Conservation (phyloP, 306 rosid genomes). For the Ormosia semicastrata region DNA sequence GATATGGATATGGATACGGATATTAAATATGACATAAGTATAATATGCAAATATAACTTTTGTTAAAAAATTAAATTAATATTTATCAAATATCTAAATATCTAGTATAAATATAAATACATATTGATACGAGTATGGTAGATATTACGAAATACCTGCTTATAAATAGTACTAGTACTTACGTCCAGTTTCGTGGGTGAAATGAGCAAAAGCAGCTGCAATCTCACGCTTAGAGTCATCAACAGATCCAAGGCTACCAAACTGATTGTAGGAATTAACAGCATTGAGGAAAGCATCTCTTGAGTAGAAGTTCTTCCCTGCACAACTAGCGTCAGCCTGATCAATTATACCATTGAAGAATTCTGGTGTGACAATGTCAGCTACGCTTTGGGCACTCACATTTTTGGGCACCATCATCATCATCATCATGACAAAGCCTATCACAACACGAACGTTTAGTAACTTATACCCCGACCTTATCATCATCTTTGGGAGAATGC, state of each 20-base stretch:
- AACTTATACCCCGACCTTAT: background rate
- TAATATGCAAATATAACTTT: too few relatives aligned
- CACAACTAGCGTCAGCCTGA: conserved; percentile 50
- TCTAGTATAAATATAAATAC: too few relatives aligned
- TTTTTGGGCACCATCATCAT: background rate
- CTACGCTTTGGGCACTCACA: conserved; percentile 37
- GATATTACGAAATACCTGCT: too few relatives aligned
- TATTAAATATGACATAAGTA: too few relatives aligned
- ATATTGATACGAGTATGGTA: too few relatives aligned
- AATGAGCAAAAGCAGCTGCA: conserved; percentile 81
- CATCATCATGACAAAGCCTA: background rate
- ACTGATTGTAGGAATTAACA: conserved; percentile 39
- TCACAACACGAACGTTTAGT: background rate
- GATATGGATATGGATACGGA: too few relatives aligned
- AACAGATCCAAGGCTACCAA: conserved; percentile 38
- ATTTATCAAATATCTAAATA: too few relatives aligned
- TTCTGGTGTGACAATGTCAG: conserved; percentile 49
- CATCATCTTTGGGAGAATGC: background rate
- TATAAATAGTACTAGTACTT: conserved; percentile 2
- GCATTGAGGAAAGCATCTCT: conserved; percentile 57
- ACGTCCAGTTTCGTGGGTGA: conserved; percentile 88
- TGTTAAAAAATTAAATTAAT: too few relatives aligned
- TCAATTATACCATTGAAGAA: conserved; percentile 57
- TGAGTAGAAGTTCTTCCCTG: conserved; percentile 62
- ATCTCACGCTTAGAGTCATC: conserved; percentile 78